Evolutionary conservation across 108 stramenopile genomes (phyloP), one percentile per base, ranked within the genome.

Genomic region (Cyclotella kingstonii): DNA sequence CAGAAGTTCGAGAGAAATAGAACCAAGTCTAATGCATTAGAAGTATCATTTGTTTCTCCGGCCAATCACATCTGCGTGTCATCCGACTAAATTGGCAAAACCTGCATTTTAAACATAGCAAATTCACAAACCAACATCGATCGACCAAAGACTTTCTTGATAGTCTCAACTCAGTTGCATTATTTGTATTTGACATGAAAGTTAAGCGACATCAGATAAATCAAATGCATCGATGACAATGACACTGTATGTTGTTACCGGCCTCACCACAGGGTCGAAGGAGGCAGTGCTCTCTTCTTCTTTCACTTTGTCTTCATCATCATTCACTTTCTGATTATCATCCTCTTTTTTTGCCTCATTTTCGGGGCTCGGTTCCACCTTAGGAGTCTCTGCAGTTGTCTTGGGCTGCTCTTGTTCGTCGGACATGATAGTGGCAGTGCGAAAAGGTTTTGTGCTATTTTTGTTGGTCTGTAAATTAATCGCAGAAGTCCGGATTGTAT

Each of bases 281-380:
- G 84, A 81, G 26, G 93, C 93, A 0, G 93, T 95, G 72, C 85
- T 86, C 72, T 95, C 90, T 65, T 91, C 89, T 45, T 90, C 87
- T 74, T 84, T 71, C 6, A 51, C 55, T n/a, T 48, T 61, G n/a
- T 59, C 83, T 51, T 54, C 82, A 15, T 76, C 73, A 35, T 74
- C 79, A 17, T 53, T 69, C 25, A 10, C 52, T 49, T 57, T 39
- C 34, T 27, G 27, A 18, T 26, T 39, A 12, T 43, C 51, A 9
- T 33, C 64, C 41, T 51, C 71, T 27, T 38, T 51, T 15, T 29
- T 36, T 6, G 41, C 19, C 26, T 25, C 19, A 30, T 47, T 40
- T n/a, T 48, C 5, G 31, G 54, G 21, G 14, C 17, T 40, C 23
- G 40, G 46, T 41, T 60, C 70, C 23, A 41, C 70, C 45, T 68